Conservation (phyloP, 2,329 filamentous ascomycete genomes). For the Botrytis fabae region DNA sequence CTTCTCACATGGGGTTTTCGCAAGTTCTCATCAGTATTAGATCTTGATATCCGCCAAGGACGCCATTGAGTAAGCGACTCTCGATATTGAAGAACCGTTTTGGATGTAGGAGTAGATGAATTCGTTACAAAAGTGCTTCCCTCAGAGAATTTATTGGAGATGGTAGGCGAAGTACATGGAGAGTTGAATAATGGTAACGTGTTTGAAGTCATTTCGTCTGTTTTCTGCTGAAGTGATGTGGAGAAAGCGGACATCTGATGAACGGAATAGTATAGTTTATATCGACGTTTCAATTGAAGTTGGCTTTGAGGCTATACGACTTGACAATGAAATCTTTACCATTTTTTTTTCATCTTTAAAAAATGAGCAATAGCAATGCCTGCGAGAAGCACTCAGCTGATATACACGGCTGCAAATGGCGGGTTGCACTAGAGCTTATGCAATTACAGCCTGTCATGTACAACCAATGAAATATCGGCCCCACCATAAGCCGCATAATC, state of each 20-base stretch:
- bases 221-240: neutral
- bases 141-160: neutral
- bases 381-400: neutral
- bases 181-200: constrained; percentile 8
- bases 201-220: neutral
- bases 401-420: neutral
- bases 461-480: neutral
- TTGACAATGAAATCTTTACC: neutral
- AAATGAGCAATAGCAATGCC: neutral
- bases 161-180: neutral
- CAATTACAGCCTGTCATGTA: neutral
- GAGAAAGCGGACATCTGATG: neutral
- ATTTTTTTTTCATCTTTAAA: neutral
- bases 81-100: neutral
- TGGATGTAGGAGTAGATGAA: neutral
- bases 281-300: neutral
- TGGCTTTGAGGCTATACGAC: neutral
- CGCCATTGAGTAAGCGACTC: neutral
- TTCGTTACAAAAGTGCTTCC: neutral
- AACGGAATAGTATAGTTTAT: neutral
- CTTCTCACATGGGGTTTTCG: constrained; percentile 12
- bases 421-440: neutral
- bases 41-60: neutral
- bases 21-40: neutral
- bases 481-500: neutral